Evolutionary conservation across 257 asterid species (phyloP), one percentile per base, ranked within the genome.

Genomic region (Nicotiana knightiana): DNA sequence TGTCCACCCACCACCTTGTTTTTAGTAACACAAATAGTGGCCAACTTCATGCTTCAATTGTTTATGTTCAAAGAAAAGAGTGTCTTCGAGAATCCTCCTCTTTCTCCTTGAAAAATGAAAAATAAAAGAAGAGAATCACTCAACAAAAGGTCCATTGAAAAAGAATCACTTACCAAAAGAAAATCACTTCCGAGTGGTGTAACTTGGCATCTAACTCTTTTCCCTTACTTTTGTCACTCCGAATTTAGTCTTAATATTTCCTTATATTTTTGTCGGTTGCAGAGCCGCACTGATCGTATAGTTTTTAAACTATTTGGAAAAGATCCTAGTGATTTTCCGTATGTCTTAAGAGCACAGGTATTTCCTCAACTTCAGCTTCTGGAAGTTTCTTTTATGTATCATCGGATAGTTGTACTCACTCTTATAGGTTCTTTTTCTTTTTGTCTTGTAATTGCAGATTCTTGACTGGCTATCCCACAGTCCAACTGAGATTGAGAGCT

Each of bases 401-500:
- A 43, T 9, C 30, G 63, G 9, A 24, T 51, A 28, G 0, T 51
- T 26, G 53, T 48, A 84, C 59, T 71, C 67, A 24, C 65, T 61
- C 85, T 62, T 30, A 86, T 43, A 43, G 3, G 51, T 43, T 9
- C 82, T 61, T 26, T 83, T 81, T 82, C 21, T 59, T 77, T 58
- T 35, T 83, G 33, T 80, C 80, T 83, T 84, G 73, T 70, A 86
- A 81, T 85, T 84, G 63, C 96, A 94, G 98, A 94, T 94, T 85
- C 91, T 91, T 87, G 95, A 94, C 85, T 94, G 98, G 98, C 83
- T 94, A 84, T 87, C 97, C 82, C 90, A 92, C 83, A 93, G 97
- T 87, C 98, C 97, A 70, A 84, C 88, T 64, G 98, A 93, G 90
- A 93, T 94, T 81, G 98, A 94, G 85, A 92, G 98, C 94, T 93